Evolutionary conservation across 1,284 basidiomycete species (phyloP).

Genomic region (Cutaneotrichosporon cutaneum): DNA sequence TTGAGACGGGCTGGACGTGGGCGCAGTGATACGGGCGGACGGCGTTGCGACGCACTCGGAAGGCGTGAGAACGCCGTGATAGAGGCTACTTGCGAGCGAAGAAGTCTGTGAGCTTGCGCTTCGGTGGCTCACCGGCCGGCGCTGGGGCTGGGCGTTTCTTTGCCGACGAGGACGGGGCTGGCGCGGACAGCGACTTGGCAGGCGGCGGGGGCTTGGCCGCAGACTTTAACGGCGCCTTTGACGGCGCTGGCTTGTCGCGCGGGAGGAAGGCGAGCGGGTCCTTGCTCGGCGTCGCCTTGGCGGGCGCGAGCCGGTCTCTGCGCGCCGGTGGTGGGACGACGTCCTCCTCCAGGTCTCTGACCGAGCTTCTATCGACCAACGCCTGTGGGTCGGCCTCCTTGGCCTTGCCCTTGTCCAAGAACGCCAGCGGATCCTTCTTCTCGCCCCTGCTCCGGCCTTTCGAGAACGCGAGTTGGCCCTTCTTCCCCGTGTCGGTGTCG

Average conservation of each 20-base stretch:
- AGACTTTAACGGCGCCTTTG: not conserved
- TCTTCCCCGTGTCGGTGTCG: not conserved
- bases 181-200: not conserved
- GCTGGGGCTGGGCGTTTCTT: not conserved
- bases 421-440: conserved; percentile 1
- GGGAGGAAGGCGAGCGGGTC: not conserved
- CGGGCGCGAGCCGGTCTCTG: not conserved
- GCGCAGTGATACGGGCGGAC: not conserved
- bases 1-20: too few relatives aligned
- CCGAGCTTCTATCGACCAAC: too few relatives aligned
- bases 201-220: not conserved
- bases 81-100: conserved; percentile 2
- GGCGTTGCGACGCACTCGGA: not conserved
- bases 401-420: not conserved
- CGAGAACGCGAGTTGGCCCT: too few relatives aligned
- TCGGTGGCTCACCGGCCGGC: not conserved
- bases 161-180: not conserved
- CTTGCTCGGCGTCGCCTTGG: not conserved
- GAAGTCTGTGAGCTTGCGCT: conserved; percentile 6
- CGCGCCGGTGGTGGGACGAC: not conserved
- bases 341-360: not conserved
- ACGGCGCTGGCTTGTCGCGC: not conserved
- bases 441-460: not conserved
- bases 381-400: too few relatives aligned
- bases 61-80: not conserved